Evolutionary conservation across 164 flowering plant species (phyloP), one percentile per base, ranked within the genome.

Genomic region (Vitis amurensis): DNA sequence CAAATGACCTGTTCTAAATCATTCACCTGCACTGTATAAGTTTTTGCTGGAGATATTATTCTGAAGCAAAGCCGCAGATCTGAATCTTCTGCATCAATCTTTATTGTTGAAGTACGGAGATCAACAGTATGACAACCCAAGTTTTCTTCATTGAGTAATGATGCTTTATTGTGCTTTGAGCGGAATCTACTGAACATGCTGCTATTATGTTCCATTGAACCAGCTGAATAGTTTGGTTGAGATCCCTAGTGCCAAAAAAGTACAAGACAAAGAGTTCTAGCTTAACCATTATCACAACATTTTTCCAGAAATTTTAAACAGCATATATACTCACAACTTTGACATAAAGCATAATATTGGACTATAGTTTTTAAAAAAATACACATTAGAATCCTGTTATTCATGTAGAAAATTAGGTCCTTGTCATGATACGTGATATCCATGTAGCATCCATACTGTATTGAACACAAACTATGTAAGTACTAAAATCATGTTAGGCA

Each of bases 51-150:
- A 59, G 97, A 90, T 66, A 93, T 90, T 68, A 93, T 82, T 80
- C 98, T 81, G 76, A 93, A 93, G 81, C 98, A 93, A 57, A 93
- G 91, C 15, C 91, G 92, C 23, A 93, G 81, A 80, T 91, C 94
- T 61, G 89, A 71, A 79, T 93, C 93, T 71, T 93, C 97, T 66
- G 97, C 94, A 81, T 93, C 97, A 76, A 90, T 82, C 81, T 93
- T 93, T 77, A 93, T 85, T 49, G 87, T 88, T 64, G 96, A 85
- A 13, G 89, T 88, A 17, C 77, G 87, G 53, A 93, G 88, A 84
- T 94, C 93, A 80, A 94, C 83, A 55, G 91, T 87, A 65, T 68
- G 83, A 69, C 79, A 91, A 27, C 84, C 85, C 60, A 88, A 76
- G 66, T 68, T 86, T 47, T 80, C 91, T 62, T 87, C 94, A 59